Evolutionary conservation across 2,329 filamentous ascomycete species (phyloP), one percentile per base, ranked within the genome.

Genomic region (Samsoniella hepiali): DNA sequence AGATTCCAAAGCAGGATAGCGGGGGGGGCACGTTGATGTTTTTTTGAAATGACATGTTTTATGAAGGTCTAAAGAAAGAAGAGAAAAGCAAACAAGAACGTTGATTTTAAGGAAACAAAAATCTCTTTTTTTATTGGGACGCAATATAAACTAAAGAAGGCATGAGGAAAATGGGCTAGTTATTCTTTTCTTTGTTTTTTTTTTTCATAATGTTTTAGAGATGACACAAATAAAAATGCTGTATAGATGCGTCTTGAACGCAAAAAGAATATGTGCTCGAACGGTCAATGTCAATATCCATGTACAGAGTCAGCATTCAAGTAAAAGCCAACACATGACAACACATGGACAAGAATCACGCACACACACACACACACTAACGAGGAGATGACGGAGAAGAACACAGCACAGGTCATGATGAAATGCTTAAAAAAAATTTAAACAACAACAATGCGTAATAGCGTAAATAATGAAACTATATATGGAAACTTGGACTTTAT

Each of bases 21-120:
- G 27, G 42, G 45, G 45, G 22, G 22, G 22, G 42, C 15, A 27
- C 29, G 47, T 49, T 62, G 59, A 62, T 31, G 17, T 51, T 40
- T 42, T 27, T 50, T 49, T 56, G 54, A 49, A 63, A 68, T 67
- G 65, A 66, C 38, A 56, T 63, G 65, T 65, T 69, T 70, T 60
- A 68, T 66, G 67, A 66, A 69, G 55, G 40, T 40, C 40, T 15
- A 49, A 42, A 57, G 22, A 57, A 47, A 27, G 49, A 57, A 66
- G 64, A 66, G 65, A 61, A 56, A 60, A 58, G 54, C 53, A 66
- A 56, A 65, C 63, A 38, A 47, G 59, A 57, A 67, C 31, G 62
- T 54, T 36, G 50, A 38, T 36, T 59, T 51, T 47, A 54, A 50
- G 45, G 42, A 59, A 47, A 50, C 44, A 54, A 56, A 34, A 42